phyloP scores from a whole-genome alignment of 2,329 filamentous ascomycete species.

The Exserohilum rostratum region DNA sequence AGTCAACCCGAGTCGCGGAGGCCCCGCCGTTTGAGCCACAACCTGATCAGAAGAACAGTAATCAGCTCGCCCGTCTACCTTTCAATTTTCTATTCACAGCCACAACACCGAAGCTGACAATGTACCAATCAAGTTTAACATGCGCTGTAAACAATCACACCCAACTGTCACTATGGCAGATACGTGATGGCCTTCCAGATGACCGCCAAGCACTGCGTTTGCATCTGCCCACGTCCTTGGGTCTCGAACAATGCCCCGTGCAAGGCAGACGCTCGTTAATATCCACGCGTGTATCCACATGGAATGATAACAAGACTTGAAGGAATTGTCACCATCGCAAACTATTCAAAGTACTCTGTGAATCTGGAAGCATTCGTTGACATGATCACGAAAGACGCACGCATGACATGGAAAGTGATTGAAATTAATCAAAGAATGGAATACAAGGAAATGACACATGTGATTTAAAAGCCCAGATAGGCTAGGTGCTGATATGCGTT shows the following conservation, averaged over 20 bases:
- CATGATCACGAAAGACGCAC: too few relatives aligned
- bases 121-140: conserved; percentile 15
- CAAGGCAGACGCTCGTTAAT: too few relatives aligned
- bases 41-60: conserved; percentile 19
- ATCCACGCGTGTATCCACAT: neutral
- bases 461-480: too few relatives aligned
- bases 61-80: conserved; percentile 7
- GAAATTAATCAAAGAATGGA: too few relatives aligned
- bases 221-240: neutral
- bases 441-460: too few relatives aligned
- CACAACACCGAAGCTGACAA: conserved; percentile 11
- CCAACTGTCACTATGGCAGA: conserved; percentile 1
- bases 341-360: neutral
- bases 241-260: too few relatives aligned
- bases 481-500: too few relatives aligned
- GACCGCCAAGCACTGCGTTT: conserved; percentile 20
- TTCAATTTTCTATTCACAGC: conserved; percentile 18
- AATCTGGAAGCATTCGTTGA: too few relatives aligned
- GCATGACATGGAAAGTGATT: too few relatives aligned
- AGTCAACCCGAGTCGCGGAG: conserved; percentile 23
- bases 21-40: conserved; percentile 24
- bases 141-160: conserved; percentile 6
- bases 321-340: conserved; percentile 5
- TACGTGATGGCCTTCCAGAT: conserved; percentile 12
- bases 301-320: conserved; percentile 2